Evolutionary conservation across 345 rosid species (phyloP), one percentile per base, ranked within the genome.

Genomic region (Balakata baccata): DNA sequence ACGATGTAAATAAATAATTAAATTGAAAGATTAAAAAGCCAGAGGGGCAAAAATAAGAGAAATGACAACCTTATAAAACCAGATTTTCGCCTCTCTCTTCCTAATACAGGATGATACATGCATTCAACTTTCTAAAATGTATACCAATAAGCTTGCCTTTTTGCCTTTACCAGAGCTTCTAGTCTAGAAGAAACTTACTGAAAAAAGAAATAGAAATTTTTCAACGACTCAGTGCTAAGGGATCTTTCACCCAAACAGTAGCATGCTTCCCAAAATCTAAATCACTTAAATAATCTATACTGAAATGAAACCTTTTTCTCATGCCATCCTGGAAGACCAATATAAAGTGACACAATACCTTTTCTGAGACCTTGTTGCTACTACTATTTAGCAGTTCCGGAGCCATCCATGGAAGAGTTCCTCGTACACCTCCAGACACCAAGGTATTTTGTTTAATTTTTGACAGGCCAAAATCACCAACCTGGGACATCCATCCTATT

Each of bases 391-490:
- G 85, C 76, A 91, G 87, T 81, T 91, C 97, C 0, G 94, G 97
- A 47, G 97, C 97, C 97, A 89, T 91, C 97, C 97, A 91, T 18
- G 97, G 97, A 70, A 91, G 80, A 70, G 97, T 91, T 78, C 97
- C 97, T 52, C 92, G 84, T 51, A 88, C 94, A 74, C 97, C 97
- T 74, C 97, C 94, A 76, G 97, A 89, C 20, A 89, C 91, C 87
- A 91, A 89, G 60, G 97, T 91, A 75, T 86, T 88, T 80, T 86
- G 81, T 77, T 89, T 91, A 74, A 91, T 91, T 86, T 91, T 91
- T 75, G 97, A 91, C 71, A 91, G 77, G 60, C 97, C 97, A 80
- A 91, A 91, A 83, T 91, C 94, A 83, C 88, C 94, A 71, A 91
- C 94, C 97, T 91, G 80, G 22, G 29, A n/a, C 59, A 58, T 66